Base-by-base conservation (phyloP, 2,329 filamentous ascomycete genomes). In the Rugonectria rugulosa region DNA sequence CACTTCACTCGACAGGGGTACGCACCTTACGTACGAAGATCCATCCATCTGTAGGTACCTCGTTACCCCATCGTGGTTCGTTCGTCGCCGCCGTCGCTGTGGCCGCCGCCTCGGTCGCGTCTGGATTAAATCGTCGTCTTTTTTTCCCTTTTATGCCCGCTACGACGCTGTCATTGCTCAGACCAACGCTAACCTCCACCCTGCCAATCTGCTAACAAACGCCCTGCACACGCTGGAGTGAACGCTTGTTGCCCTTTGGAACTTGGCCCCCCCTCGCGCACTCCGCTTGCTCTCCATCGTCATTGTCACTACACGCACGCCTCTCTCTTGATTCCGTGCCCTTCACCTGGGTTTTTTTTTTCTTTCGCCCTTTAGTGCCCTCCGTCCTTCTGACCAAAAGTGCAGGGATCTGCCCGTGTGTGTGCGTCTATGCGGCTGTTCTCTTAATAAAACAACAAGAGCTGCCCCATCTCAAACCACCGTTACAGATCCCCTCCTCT, bases 1-100 rank as follows among this genome's bases (percentile, higher is more conserved):
- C 21, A 14, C 40, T 23, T 14, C 36, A 46, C 42, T 52, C 36
- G 41, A 55, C 52, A 57, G 40, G 37, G 55, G 43, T 48, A 60
- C 46, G 57, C 52, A 49, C 55, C 37, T 44, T 54, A 27, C 44
- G 44, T 59, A 46, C n/a, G 60, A 56, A 60, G 60, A 60, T 66
- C 61, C 59, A 62, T 64, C 42, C 54, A 19, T 27, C 29, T 32
- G 26, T 29, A 29, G 26, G 26, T 12, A 12, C 38, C 20, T n/a
- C n/a, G n/a, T n/a, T n/a, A 29, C 24, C 37, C 37, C 21, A 24
- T 48, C 24, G 31, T 47, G 47, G 24, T 37, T 36, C 21, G 51
- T 45, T 50, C 41, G 23, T 37, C 21, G 27, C 43, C 20, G 43
- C 31, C 45, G 52, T 40, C 52, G 40, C 45, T 45, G 38, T 37